Conservation (phyloP, 768 basidiomycete genomes). For the Xerocomus potaroensis region DNA sequence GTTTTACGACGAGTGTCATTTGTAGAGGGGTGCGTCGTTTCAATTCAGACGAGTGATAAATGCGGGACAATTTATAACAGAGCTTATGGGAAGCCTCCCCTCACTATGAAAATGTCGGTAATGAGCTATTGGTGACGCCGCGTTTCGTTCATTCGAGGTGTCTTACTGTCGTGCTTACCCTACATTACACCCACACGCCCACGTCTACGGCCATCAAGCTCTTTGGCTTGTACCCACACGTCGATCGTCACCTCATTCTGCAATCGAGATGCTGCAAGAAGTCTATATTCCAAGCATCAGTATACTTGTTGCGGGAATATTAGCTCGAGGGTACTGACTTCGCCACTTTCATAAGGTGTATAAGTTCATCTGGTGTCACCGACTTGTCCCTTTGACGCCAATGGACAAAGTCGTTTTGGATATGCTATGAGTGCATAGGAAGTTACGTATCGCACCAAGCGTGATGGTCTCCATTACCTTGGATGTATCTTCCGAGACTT, state of each 20-base stretch:
- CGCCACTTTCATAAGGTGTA: slow-evolving; percentile 63
- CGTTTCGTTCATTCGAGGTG: neutral
- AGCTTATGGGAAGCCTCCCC: too few species aligned
- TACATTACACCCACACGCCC: slow-evolving; percentile 8
- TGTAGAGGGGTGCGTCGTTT: slow-evolving; percentile 2
- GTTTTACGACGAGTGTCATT: slow-evolving; percentile 4
- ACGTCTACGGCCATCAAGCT: slow-evolving; percentile 50
- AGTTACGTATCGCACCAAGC: neutral
- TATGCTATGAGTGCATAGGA: slow-evolving; percentile 43
- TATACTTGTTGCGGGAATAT: neutral
- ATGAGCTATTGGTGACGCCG: neutral
- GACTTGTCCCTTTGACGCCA: slow-evolving; percentile 36
- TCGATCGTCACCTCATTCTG: slow-evolving; percentile 50
- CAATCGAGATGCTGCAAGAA: slow-evolving; percentile 60
- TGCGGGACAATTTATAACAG: neutral
- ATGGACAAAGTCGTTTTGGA: slow-evolving; percentile 70
- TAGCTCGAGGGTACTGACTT: slow-evolving; percentile 42
- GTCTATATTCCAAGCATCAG: slow-evolving; percentile 34
- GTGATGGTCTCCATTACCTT: slow-evolving; percentile 39
- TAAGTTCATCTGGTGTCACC: slow-evolving; percentile 56
- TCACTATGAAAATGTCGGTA: too few species aligned
- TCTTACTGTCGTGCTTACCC: slow-evolving; percentile 5
- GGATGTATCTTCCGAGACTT: slow-evolving; percentile 51
- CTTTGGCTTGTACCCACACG: slow-evolving; percentile 62
- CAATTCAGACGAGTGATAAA: slow-evolving; percentile 7